Evolutionary conservation across 768 basidiomycete species (phyloP).

Genomic region (Lyophyllum decastes): DNA sequence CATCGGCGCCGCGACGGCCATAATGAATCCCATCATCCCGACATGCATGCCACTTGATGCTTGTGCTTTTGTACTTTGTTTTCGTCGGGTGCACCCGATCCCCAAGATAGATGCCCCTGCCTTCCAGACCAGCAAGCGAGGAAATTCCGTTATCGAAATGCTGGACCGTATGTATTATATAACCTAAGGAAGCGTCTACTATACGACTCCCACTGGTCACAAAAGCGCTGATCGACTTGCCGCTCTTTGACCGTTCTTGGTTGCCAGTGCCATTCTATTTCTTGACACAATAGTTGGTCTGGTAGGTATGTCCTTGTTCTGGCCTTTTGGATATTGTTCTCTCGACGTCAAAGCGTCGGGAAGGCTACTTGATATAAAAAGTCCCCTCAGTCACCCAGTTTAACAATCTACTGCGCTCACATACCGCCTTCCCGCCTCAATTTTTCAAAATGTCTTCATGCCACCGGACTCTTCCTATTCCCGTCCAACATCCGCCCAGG

Average conservation of each 20-base stretch:
- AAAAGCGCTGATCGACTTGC: background rate
- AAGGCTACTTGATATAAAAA: constrained; percentile 4
- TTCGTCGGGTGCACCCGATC: background rate
- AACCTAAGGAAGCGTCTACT: too few relatives aligned
- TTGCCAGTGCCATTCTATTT: constrained; percentile 7
- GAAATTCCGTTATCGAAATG: background rate
- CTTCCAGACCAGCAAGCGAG: background rate
- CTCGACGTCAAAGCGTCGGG: background rate
- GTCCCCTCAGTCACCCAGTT: background rate
- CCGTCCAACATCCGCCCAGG: background rate
- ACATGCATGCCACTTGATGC: background rate
- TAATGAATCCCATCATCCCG: too few relatives aligned
- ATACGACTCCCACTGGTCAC: background rate
- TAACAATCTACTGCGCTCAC: background rate
- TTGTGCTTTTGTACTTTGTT: background rate
- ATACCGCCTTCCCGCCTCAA: background rate
- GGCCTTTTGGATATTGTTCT: constrained; percentile 4
- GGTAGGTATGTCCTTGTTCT: constrained; percentile 5
- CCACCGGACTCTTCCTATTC: background rate
- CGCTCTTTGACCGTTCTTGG: constrained; percentile 1
- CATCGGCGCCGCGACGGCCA: too few relatives aligned
- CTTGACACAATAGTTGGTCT: background rate
- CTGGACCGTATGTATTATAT: background rate
- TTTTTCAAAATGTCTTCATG: background rate
- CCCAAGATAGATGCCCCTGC: background rate